Evolutionary conservation across 805 yeast species (phyloP), one percentile per base, ranked within the genome.

Genomic region (Monosporozyma unispora): DNA sequence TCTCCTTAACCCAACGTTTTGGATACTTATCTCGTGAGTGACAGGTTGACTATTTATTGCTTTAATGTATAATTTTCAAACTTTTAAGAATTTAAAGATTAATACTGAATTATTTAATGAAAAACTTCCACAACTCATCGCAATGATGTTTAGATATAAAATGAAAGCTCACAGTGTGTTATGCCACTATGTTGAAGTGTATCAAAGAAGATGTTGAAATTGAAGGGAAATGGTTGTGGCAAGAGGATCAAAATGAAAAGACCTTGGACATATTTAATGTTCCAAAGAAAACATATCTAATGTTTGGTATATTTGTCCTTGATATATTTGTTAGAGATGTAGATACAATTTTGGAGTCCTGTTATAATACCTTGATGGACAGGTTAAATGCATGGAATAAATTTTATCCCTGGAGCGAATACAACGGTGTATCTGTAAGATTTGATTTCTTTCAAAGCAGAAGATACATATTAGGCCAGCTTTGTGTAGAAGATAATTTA

Each of bases 351-450:
- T 18, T 43, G 14, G 37, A 44, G 3, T n/a, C 16, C 4, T 44
- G 35, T 31, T 31, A 44, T 22, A 9, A n/a, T 29, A 39, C 27
- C 8, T 52, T 46, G 4, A 44, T 9, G 31, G 45, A 3, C 48
- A 63, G 1, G 49, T 51, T 48, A 38, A 53, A 27, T 68, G 70
- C 70, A 0, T 77, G 75, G 72, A 54, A 67, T 11, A 48, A 56
- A 0, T 50, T 59, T 48, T 78, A 73, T 54, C 69, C 76, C 1
- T 77, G 80, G 81, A 64, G 67, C 10, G 58, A 57, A 22, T 53
- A 49, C 16, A 62, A 70, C 12, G 58, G 61, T 2, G 50, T 63
- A 7, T 4, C 47, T n/a, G 38, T 66, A 5, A 58, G 60, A 19
- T 39, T 63, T 10, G 51, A 51, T 14, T 47, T 50, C 16, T 3